Conservation (phyloP, 805 yeast genomes). For the Teunomyces kruisii region DNA sequence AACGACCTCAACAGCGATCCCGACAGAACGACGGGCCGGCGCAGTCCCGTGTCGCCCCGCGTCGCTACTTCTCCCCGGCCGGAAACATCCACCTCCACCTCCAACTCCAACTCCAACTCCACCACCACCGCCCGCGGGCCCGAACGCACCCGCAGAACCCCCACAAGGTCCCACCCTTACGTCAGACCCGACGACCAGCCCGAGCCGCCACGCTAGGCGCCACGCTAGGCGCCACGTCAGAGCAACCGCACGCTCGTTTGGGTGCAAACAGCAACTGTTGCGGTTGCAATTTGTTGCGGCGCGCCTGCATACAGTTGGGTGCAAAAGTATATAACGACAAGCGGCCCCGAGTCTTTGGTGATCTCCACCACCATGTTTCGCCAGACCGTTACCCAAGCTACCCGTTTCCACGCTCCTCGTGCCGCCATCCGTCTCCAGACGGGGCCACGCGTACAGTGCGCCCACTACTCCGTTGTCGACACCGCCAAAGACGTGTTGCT, state of each 20-base stretch:
- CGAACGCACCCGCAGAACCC: neutral
- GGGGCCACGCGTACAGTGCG: neutral
- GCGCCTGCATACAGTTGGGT: neutral
- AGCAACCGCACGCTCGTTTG: neutral
- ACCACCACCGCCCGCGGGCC: neutral
- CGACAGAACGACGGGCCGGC: neutral
- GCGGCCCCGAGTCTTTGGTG: neutral
- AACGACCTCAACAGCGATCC: constrained; percentile 9
- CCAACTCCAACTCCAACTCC: no score
- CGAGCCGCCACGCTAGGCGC: no score
- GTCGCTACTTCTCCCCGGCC: neutral
- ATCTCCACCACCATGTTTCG: constrained; percentile 9
- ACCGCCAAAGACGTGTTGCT: constrained; percentile 34
- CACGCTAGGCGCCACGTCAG: neutral
- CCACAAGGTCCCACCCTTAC: constrained; percentile 10
- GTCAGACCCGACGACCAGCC: constrained; percentile 5
- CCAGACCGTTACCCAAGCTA: constrained; percentile 8
- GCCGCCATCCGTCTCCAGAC: neutral
- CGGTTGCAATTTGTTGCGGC: no score
- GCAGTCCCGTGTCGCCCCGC: neutral
- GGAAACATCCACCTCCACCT: no score
- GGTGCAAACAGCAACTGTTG: neutral
- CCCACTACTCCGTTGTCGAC: constrained; percentile 17
- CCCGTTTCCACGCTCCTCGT: neutral
- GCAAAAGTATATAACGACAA: neutral